A percentile compares a stretch with the other conserved stretches of the same genome.
These are phyloP conservation scores for Penicillium paxilli DNA, from an alignment of 495 filamentous ascomycete genomes.

Conservation along the genomic window DNA sequence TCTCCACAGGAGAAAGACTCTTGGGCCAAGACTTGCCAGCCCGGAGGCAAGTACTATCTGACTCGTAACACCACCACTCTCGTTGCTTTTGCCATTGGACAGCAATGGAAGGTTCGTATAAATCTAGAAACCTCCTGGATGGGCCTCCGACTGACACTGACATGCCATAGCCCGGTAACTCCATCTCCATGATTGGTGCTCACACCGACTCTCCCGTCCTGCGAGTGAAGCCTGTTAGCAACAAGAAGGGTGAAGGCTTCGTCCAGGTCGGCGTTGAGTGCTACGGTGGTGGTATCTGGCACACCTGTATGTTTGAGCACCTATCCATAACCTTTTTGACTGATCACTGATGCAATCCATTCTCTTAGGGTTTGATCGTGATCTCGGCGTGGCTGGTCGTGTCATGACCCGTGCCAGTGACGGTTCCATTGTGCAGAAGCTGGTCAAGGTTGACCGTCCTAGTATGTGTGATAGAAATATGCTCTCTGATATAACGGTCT, in stretches of 20 bases:
- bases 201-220: constrained; percentile 94
- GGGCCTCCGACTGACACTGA: constrained; percentile 5
- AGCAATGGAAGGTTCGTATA: constrained; percentile 71
- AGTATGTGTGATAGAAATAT: constrained; percentile 42
- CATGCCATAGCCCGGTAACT: constrained; percentile 69
- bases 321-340: background rate
- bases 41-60: constrained; percentile 93
- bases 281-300: constrained; percentile 84
- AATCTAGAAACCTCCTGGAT: background rate
- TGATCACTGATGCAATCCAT: background rate
- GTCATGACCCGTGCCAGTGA: constrained; percentile 75
- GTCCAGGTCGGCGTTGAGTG: constrained; percentile 95
- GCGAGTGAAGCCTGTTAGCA: constrained; percentile 90
- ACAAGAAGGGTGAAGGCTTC: constrained; percentile 83
- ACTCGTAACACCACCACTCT: constrained; percentile 94
- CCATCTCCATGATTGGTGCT: constrained; percentile 92
- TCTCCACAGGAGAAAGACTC: constrained; percentile 73
- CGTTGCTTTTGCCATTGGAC: constrained; percentile 90
- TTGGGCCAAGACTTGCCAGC: constrained; percentile 76
- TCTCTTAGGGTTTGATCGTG: constrained; percentile 84
- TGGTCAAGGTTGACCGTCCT: constrained; percentile 88
- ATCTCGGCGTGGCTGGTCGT: constrained; percentile 87
- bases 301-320: constrained; percentile 49
- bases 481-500: background rate
- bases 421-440: constrained; percentile 76